phyloP scores from a whole-genome alignment of 257 asterid genomes.

The Gentiana straminea region DNA sequence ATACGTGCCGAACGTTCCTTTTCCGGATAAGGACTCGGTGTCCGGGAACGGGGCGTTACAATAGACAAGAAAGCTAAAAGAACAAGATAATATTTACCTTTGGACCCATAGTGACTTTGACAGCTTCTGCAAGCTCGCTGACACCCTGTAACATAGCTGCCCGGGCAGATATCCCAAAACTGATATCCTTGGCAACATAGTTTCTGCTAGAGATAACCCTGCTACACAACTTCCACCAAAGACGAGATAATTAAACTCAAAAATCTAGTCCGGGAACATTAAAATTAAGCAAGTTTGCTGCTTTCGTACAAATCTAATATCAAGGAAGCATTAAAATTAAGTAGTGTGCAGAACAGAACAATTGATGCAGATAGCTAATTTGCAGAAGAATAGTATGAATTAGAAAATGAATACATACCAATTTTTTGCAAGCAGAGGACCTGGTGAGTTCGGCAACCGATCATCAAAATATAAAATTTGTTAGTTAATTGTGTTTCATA shows the following conservation, averaged over 20 bases:
- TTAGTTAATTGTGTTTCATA: neutral
- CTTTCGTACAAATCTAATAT: neutral
- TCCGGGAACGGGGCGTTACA: too few species aligned
- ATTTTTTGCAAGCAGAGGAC: constrained; percentile 50
- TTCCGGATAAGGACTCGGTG: too few species aligned
- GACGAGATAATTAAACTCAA: constrained; percentile 5
- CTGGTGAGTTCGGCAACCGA: constrained; percentile 20
- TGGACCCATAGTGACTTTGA: constrained; percentile 95
- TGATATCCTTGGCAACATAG: constrained; percentile 78
- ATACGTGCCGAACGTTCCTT: too few species aligned
- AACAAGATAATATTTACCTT: constrained; percentile 36
- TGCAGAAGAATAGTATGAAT: neutral
- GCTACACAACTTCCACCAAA: constrained; percentile 36
- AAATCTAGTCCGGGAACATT: neutral
- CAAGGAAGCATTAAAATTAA: neutral
- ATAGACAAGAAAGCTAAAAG: neutral
- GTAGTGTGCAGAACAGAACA: neutral
- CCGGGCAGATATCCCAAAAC: constrained; percentile 63
- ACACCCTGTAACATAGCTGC: constrained; percentile 84
- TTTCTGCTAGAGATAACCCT: constrained; percentile 47
- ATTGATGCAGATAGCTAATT: too few species aligned
- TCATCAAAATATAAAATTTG: constrained; percentile 1
- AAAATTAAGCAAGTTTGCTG: too few species aligned
- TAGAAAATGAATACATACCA: constrained; percentile 23
- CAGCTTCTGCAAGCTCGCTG: constrained; percentile 88